phyloP scores from a whole-genome alignment of 306 rosid species.

The Luffa acutangula region DNA sequence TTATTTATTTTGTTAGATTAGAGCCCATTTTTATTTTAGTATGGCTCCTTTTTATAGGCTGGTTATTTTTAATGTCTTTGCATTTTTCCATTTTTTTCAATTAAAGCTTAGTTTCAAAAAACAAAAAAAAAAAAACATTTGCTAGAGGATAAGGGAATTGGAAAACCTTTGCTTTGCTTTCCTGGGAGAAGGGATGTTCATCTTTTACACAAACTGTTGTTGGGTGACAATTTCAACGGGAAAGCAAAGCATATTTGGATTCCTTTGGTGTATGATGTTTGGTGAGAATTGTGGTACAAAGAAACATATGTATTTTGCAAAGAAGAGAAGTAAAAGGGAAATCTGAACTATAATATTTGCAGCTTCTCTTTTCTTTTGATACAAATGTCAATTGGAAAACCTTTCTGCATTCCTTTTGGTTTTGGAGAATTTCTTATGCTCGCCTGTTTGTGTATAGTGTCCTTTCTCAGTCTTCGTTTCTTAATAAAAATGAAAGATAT shows the following conservation, averaged over 20 bases:
- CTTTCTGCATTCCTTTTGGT: neutral
- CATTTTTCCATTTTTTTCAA: neutral
- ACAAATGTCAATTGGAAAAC: neutral
- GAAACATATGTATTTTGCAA: neutral
- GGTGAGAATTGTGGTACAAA: neutral
- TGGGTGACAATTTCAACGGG: neutral
- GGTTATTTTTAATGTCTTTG: neutral
- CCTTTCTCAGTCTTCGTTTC: neutral
- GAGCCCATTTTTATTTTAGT: neutral
- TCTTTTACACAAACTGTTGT: neutral
- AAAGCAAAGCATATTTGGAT: neutral
- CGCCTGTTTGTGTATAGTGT: neutral
- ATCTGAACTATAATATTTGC: neutral
- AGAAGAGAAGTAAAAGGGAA: neutral
- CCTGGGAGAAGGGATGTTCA: no score
- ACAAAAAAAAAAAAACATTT: neutral
- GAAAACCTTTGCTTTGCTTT: no score
- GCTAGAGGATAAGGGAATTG: neutral
- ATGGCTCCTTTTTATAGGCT: neutral
- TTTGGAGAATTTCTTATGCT: neutral
- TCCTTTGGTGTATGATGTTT: neutral
- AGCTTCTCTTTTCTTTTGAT: neutral
- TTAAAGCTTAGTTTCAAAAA: neutral
- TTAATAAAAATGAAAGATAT: neutral
- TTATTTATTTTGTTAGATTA: neutral